Evolutionary conservation across 192 early-diverging fungal species (phyloP).

Genomic region (Dissophora ornata): DNA sequence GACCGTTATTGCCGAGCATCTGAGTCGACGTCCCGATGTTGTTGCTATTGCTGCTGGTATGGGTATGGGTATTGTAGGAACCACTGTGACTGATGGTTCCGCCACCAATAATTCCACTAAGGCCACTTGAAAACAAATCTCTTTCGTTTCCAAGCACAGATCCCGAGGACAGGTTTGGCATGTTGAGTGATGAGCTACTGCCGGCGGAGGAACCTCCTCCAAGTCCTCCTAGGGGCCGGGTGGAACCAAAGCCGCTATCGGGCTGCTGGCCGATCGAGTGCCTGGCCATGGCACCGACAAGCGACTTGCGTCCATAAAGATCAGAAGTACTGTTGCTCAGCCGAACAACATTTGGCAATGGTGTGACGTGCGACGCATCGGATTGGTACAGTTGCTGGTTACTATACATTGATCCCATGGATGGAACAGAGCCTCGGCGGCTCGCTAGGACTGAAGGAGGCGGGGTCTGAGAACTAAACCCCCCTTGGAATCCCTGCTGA

Average conservation of each 20-base stretch:
- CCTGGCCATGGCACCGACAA: conserved; percentile 35
- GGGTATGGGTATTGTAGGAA: conserved; percentile 11
- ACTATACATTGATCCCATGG: conserved; percentile 52
- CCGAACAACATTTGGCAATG: conserved; percentile 26
- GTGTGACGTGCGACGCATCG: conserved; percentile 6
- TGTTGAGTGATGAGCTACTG: conserved; percentile 3
- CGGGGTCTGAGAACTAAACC: neutral
- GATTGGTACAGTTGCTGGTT: conserved; percentile 38
- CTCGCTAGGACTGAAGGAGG: conserved; percentile 11
- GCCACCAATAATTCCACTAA: conserved; percentile 49
- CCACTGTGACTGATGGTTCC: conserved; percentile 43
- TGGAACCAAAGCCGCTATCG: conserved; percentile 1
- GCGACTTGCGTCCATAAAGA: conserved; percentile 45
- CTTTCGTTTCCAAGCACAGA: conserved; percentile 34
- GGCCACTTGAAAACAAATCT: conserved; percentile 46
- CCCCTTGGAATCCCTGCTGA: conserved; percentile 4
- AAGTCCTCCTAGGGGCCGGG: neutral
- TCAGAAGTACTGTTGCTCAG: conserved; percentile 47
- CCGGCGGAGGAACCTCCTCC: neutral
- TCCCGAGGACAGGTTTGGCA: conserved; percentile 8
- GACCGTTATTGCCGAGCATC: neutral
- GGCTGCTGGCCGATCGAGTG: conserved; percentile 29
- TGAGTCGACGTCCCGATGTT: too few species aligned
- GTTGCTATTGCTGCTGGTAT: neutral
- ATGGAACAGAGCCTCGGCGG: conserved; percentile 44